Evolutionary conservation across 805 yeast species (phyloP), one percentile per base, ranked within the genome.

Genomic region (Torulaspora quercuum): DNA sequence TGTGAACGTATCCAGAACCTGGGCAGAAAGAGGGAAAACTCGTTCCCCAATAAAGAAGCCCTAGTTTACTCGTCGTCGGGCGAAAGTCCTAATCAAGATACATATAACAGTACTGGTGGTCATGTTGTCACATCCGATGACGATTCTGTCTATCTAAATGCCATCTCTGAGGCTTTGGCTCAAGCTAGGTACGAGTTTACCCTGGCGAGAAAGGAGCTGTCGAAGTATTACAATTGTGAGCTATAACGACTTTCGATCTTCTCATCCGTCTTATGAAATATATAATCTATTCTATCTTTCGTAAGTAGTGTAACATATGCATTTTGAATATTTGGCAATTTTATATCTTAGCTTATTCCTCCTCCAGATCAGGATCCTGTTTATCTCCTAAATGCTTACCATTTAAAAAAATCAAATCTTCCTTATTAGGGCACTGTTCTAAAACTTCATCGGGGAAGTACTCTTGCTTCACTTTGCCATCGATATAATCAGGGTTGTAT

Each of bases 1-100:
- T 92, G 98, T 64, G 98, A 89, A 61, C 70, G 89, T 47, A 89
- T 92, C 44, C 98, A 92, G 62, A 89, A 89, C 58, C 77, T 85
- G 47, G 97, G 95, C 3, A 50, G 67, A 37, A 57, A 59, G 47
- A 54, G 57, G 34, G 67, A 67, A 32, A 50, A 50, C 23, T 28
- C 42, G 6, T 46, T 48, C 32, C 51, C 55, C 6, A 35, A 33
- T 7, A 36, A 37, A n/a, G 47, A 49, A 19, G 34, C 13, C 7
- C 19, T 36, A 16, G 30, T 24, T 6, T 34, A 37, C 19, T 34
- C 39, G 24, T 22, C 33, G 11, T 8, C 22, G 16, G 27, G 15
- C 15, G 26, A 33, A 20, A 33, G 15, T 19, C 48, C 50, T 7
- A 27, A 38, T 13, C 39, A 37, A 21, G 40, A 36, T 7, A 37